phyloP scores from a whole-genome alignment of 129 eudicot genomes.

The Arctium minus region DNA sequence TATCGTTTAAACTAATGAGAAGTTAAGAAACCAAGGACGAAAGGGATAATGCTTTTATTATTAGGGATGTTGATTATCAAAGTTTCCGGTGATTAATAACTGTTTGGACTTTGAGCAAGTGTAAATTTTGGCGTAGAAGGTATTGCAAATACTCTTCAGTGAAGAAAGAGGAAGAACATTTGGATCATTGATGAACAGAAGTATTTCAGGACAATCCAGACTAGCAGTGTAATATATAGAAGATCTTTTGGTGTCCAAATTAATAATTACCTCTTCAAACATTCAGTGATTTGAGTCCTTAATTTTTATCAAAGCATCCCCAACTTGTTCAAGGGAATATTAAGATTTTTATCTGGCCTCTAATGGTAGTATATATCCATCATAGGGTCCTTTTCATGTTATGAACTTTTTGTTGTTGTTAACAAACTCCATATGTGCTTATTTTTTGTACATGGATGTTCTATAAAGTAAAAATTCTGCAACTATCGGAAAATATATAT shows the following conservation, averaged over 20 bases:
- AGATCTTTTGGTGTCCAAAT: background rate
- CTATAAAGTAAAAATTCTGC: too few relatives aligned
- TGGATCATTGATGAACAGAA: background rate
- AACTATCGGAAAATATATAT: too few relatives aligned
- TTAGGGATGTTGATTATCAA: too few relatives aligned
- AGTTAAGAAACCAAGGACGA: too few relatives aligned
- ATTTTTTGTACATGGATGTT: too few relatives aligned
- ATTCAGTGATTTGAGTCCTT: background rate
- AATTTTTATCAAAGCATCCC: background rate
- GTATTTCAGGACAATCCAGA: background rate
- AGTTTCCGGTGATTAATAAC: too few relatives aligned
- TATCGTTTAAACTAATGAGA: too few relatives aligned
- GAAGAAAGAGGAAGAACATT: too few relatives aligned
- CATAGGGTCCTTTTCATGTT: background rate
- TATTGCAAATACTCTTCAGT: background rate
- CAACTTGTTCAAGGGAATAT: conserved; percentile 9
- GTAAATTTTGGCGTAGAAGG: background rate
- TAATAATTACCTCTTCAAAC: background rate
- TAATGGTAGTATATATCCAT: background rate
- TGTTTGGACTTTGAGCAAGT: too few relatives aligned
- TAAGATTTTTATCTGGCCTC: background rate
- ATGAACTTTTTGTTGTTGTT: background rate
- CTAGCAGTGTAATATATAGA: background rate
- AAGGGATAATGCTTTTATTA: too few relatives aligned
- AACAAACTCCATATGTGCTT: background rate